phyloP scores from a whole-genome alignment of 208 protist genomes.

The Trypanosoma brucei region DNA sequence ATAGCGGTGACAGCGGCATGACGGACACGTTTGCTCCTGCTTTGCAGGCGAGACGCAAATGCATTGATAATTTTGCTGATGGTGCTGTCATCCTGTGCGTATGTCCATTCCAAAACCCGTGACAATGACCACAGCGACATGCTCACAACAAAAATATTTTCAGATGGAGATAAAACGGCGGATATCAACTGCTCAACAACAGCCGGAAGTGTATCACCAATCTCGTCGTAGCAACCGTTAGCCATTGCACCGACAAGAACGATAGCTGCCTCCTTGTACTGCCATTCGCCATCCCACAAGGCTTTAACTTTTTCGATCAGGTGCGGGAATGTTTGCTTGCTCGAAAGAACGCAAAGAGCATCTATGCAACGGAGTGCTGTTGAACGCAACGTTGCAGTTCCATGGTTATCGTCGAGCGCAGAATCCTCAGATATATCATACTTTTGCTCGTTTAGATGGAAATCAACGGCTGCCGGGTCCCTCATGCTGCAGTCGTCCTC shows the following conservation, averaged over 20 bases:
- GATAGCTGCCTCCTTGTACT: conserved; percentile 60
- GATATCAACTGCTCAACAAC: conserved; percentile 44
- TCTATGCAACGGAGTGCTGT: conserved; percentile 73
- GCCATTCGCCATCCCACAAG: conserved; percentile 58
- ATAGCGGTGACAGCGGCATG: conserved; percentile 61
- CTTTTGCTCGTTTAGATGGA: conserved; percentile 30
- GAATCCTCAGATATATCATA: conserved; percentile 78
- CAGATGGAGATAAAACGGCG: conserved; percentile 35
- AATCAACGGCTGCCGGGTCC: conserved; percentile 44
- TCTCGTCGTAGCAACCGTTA: conserved; percentile 48
- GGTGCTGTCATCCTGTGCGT: conserved; percentile 20
- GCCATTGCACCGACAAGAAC: conserved; percentile 79
- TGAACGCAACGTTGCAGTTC: conserved; percentile 64
- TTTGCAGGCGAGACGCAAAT: conserved; percentile 53
- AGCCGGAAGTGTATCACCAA: conserved; percentile 29
- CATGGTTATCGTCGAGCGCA: conserved; percentile 58
- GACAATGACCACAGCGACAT: conserved; percentile 83
- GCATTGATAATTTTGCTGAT: conserved; percentile 34
- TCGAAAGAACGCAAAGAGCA: conserved; percentile 51
- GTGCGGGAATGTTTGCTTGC: conserved; percentile 33
- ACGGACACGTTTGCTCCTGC: conserved; percentile 77
- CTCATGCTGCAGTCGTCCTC: conserved; percentile 73
- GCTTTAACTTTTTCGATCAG: conserved; percentile 44
- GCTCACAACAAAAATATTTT: conserved; percentile 82
- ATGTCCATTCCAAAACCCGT: conserved; percentile 48